These are phyloP conservation scores for Amanita pseudoporphyria DNA, from an alignment of 768 basidiomycete species.

Conservation along the genomic window DNA sequence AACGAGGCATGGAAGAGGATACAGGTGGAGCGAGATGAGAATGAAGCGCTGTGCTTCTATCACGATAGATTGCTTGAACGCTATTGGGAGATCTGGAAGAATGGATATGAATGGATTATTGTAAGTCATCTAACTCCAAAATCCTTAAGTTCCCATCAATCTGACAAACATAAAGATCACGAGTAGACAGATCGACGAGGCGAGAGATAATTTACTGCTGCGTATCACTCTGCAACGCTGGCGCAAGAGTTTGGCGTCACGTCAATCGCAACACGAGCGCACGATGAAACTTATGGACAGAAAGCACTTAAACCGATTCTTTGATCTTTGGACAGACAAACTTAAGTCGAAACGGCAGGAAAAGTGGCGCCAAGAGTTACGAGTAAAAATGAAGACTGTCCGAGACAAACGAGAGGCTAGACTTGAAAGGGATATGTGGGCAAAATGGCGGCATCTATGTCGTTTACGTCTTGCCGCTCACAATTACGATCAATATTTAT, in stretches of 20 bases:
- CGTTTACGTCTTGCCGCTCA: constrained; percentile 41
- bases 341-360: constrained; percentile 45
- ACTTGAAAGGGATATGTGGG: constrained; percentile 50
- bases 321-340: constrained; percentile 45
- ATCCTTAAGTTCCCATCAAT: constrained; percentile 7
- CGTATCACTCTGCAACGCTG: constrained; percentile 52
- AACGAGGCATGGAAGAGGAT: constrained; percentile 76
- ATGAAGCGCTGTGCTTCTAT: constrained; percentile 61
- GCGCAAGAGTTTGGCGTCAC: constrained; percentile 33
- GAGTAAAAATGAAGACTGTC: constrained; percentile 53
- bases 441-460: constrained; percentile 54
- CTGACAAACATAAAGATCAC: constrained; percentile 44
- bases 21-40: constrained; percentile 58
- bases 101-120: constrained; percentile 61
- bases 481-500: constrained; percentile 36
- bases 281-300: constrained; percentile 34
- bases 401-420: constrained; percentile 46
- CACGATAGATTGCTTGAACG: constrained; percentile 53
- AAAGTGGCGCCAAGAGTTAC: constrained; percentile 64
- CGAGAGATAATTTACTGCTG: constrained; percentile 56
- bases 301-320: constrained; percentile 30
- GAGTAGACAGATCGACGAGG: constrained; percentile 54
- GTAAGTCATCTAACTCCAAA: constrained; percentile 33
- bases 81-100: constrained; percentile 70
- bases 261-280: constrained; percentile 29